These are phyloP conservation scores for Boletus subcaerulescens DNA, from an alignment of 768 basidiomycete species.

Conservation along the genomic window DNA sequence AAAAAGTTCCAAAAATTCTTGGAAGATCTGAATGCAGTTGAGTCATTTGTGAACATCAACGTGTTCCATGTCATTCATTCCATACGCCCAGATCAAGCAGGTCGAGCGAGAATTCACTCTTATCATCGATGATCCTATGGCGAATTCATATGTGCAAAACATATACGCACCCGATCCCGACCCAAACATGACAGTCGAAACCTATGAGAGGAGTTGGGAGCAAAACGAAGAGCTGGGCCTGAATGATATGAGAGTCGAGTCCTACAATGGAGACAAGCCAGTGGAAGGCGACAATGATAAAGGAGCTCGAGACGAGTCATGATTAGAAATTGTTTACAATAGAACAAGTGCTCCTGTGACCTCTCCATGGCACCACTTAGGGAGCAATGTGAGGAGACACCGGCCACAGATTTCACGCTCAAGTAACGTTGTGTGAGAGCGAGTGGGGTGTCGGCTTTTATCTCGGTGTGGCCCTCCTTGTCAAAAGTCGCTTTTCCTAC, in stretches of 20 bases:
- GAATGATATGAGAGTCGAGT: conserved; percentile 83
- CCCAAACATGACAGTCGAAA: conserved; percentile 83
- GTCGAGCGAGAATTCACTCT: conserved; percentile 83
- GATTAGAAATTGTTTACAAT: not conserved
- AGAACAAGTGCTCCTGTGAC: not conserved
- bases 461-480: too few species aligned
- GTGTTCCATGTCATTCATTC: not conserved
- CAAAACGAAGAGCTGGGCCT: conserved; percentile 96
- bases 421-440: too few species aligned
- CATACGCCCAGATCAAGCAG: conserved; percentile 58
- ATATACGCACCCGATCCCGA: conserved; percentile 97
- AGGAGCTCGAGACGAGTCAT: not conserved
- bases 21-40: conserved; percentile 66
- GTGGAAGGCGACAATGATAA: not conserved
- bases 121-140: conserved; percentile 92
- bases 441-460: too few species aligned
- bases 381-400: too few species aligned
- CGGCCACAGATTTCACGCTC: too few species aligned
- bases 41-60: conserved; percentile 16
- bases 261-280: conserved; percentile 18
- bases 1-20: conserved; percentile 76
- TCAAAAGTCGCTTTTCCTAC: too few species aligned
- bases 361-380: too few species aligned
- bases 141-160: conserved; percentile 95
- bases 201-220: conserved; percentile 80